phyloP scores from a whole-genome alignment of 2,329 filamentous ascomycete species.

The Aspergillus costaricaensis region DNA sequence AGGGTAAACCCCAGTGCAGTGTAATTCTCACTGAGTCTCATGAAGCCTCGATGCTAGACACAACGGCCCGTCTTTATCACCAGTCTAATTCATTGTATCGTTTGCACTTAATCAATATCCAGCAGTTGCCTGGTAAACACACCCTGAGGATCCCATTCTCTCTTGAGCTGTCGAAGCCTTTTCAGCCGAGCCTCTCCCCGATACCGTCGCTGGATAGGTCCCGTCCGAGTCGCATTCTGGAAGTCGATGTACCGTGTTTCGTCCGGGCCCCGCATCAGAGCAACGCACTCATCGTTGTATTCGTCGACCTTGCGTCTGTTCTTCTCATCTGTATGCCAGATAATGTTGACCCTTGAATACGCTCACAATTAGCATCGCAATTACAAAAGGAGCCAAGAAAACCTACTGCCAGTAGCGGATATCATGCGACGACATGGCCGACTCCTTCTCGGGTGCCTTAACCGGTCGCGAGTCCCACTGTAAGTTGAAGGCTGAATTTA shows the following conservation, averaged over 20 bases:
- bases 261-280: not conserved
- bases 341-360: not conserved
- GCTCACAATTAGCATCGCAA: not conserved
- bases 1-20: too few species aligned
- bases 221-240: not conserved
- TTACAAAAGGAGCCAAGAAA: not conserved
- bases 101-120: not conserved
- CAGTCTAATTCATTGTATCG: not conserved
- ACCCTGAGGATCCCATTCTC: not conserved
- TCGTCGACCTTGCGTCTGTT: not conserved
- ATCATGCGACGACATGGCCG: not conserved
- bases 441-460: not conserved
- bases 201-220: not conserved
- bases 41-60: too few species aligned
- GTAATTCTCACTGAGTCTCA: too few species aligned
- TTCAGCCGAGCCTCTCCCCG: not conserved
- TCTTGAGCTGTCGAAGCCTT: not conserved
- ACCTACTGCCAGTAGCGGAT: slow-evolving; percentile 5
- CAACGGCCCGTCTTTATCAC: too few species aligned
- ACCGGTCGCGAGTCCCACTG: not conserved
- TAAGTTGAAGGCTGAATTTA: not conserved
- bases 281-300: not conserved
- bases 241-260: not conserved
- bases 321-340: not conserved
- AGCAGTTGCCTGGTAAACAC: not conserved